A percentile compares a stretch with the other conserved stretches of the same genome.
Evolutionary conservation across 129 eudicot genomes (phyloP).

Genomic region (Centrapalus pauciflorus): DNA sequence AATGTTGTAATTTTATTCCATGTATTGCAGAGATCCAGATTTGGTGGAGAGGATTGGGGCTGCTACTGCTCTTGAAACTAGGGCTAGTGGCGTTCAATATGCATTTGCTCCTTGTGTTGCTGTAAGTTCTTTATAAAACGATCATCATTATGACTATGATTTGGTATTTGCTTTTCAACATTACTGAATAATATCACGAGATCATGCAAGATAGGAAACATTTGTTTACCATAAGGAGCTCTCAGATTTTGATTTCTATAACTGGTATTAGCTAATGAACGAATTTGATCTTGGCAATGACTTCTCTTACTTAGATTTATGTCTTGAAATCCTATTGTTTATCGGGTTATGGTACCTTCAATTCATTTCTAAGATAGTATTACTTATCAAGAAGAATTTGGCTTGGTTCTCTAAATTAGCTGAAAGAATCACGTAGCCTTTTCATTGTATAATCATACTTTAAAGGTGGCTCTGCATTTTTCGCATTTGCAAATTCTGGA

Average conservation of each 20-base stretch:
- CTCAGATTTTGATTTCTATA: too few relatives aligned
- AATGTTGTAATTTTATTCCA: background rate
- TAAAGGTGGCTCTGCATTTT: background rate
- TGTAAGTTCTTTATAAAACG: slow-evolving; percentile 35
- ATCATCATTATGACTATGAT: background rate
- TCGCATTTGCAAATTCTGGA: background rate
- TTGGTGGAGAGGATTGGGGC: slow-evolving; percentile 76
- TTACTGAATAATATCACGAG: background rate
- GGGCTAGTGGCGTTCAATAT: slow-evolving; percentile 86
- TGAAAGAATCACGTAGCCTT: background rate
- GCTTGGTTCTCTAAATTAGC: background rate
- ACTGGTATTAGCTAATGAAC: background rate
- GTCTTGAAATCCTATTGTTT: background rate
- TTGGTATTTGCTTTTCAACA: slow-evolving; percentile 1
- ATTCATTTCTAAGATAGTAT: background rate
- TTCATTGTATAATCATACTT: background rate
- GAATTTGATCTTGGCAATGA: background rate
- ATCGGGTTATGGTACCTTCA: background rate
- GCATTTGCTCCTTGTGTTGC: slow-evolving; percentile 94
- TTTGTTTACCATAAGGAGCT: too few relatives aligned
- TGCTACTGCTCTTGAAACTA: slow-evolving; percentile 83
- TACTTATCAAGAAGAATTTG: background rate
- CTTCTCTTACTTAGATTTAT: background rate
- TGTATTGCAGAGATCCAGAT: slow-evolving; percentile 65
- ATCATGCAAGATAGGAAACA: background rate